Base-by-base conservation (phyloP, 2,329 filamentous ascomycete species). In the Lasiodiplodia theobromae region DNA sequence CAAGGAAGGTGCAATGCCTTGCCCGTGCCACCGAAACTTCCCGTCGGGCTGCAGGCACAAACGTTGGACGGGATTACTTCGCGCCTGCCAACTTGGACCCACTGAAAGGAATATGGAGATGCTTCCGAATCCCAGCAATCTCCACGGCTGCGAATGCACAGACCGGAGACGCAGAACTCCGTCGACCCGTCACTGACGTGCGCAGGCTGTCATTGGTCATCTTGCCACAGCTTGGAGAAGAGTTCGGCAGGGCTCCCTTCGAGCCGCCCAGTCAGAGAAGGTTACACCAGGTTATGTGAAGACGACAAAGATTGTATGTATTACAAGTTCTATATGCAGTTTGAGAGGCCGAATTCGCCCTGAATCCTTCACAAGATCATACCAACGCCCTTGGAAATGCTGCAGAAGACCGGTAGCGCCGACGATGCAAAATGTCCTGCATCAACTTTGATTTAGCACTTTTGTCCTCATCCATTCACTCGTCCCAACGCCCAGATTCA, bases 401-500 rank as follows among this genome's bases (percentile, higher is more conserved):
- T 64, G 6, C n/a, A 52, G 11, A 38, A 6, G 28, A 5, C n/a
- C 60, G 47, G 18, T 38, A 37, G 37, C 60, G 47, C 60, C 60
- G 23, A 37, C 21, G 60, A 64, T 67, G 53, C 53, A 28, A 16
- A 25, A 28, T 25, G 38, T 16, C 53, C 44, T 25, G n/a, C 28
- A 18, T 37, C 40, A 49, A 54, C n/a, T 52, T 40, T 31, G 34
- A 14, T 68, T 68, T 71, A 96, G 81, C 71, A 91, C 88, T 80
- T 92, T 92, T 21, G 90, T 88, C 81, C 92, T 91, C 89, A 96
- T 94, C 94, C 93, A 96, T 78, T 96, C 93, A 72, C 92, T 93
- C 51, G 93, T 95, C 3, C 91, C 90, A 51, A 96, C 85, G 1
- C 92, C 92, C 65, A 96, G 79, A 75, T 96, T 95, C 70, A 96